Base-by-base conservation (phyloP, 306 rosid species). In the Pyrus communis region DNA sequence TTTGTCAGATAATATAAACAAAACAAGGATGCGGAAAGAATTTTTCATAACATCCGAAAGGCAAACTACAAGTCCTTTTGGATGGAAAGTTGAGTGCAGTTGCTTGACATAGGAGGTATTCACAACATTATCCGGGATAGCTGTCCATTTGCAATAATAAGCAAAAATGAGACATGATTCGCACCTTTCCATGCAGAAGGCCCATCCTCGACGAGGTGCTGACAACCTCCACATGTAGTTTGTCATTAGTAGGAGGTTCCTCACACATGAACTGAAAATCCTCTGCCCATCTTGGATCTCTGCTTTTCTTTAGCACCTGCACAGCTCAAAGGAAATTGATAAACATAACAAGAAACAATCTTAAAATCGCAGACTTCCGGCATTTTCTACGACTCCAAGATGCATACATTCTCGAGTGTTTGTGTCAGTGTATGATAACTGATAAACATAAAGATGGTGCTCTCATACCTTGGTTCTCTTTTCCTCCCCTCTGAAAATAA, bases 271-370 rank as follows among this genome's bases (percentile, higher is more conserved):
- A 91, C 40, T 84, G 78, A 62, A 94, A 94, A 73, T 94, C 95
- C 70, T 94, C 97, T 40, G 84, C 97, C 98, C 98, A 94, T 65
- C 96, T 87, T 18, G 98, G 98, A 84, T 94, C 96, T 82, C 94
- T 88, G 80, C 76, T 91, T 84, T 90, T 94, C 78, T 90, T 94
- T 71, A 94, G 22, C 28, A 5, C 78, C 97, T 93, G 74, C 52
- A 83, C 51, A 22, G 46, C 52, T 66, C 58, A 69, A 75, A 57
- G 23, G 51, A 60, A 67, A 58, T 58, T 33, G 43, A 74, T 70
- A 74, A 62, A 55, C 83, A 51, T 31, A 60, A 15, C 4, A 66
- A 33, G 45, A 22, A 65, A 31, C 58, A 17, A 77, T 3, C 42
- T 11, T 3, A 38, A 3, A 42, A 77, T 17, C 15, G 4, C 2